Base-by-base conservation (phyloP, 305 asterid genomes). In the Salvia sclarea region DNA sequence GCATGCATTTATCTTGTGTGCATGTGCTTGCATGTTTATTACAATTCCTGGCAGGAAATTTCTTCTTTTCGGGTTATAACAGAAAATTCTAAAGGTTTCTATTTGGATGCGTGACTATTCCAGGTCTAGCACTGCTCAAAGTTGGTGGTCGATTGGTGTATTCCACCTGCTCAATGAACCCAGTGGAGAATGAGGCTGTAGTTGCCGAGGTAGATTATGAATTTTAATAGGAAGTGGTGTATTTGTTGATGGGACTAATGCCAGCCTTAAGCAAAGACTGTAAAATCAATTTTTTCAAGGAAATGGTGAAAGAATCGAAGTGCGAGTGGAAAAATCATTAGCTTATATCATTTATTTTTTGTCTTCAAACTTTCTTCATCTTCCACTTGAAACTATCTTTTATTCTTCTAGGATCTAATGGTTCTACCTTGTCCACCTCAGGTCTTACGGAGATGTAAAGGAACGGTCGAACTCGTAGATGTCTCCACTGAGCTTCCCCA, bases 81-180 rank as follows among this genome's bases (percentile, higher is more conserved):
- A 68, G 44, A 68, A 67, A 52, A 44, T 61, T 21, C 66, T 52
- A 21, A 55, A 13, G 25, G 1, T 48, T 61, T 65, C 49, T 47
- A 5, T 70, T 53, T 50, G 24, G 13, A 30, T 30, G 8, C 22
- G 17, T 76, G 65, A 35, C 70, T 60, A 38, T 76, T 79, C 64
- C 88, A 92, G 98, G 97, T 71, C n/a, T 87, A 71, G 83, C 97
- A 58, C 84, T 93, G 89, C 97, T 93, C 69, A 93, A 88, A 82
- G 97, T 90, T 80, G 98, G 96, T 68, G 96, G 98, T 20, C 88
- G 89, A 76, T 84, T 93, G 92, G 92, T 93, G 58, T 93, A 93
- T 76, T 90, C 97, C 47, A 93, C 98, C 68, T 90, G 97, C 85
- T 91, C 97, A 31, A 88, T 90, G 96, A 94, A 94, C 78, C 97